Evolutionary conservation across 345 rosid genomes (phyloP).

Genomic region (Psidium friedrichsthalianum): DNA sequence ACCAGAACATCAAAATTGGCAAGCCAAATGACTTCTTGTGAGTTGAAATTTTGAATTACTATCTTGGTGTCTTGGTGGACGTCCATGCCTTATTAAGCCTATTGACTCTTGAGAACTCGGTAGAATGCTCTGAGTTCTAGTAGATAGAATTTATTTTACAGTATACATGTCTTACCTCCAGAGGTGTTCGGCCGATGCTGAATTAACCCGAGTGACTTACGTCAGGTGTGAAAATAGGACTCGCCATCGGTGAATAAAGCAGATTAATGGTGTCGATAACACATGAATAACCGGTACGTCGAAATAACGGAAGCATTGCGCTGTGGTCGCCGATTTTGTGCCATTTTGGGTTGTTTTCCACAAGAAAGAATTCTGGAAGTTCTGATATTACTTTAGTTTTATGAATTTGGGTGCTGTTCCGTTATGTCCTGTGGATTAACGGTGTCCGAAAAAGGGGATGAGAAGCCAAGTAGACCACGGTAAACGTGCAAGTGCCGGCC

Average conservation of each 20-base stretch:
- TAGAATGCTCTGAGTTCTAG: not conserved
- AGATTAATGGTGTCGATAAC: too few species aligned
- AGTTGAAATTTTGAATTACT: not conserved
- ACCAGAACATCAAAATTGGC: constrained; percentile 50
- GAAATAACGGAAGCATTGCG: not conserved
- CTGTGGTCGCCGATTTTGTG: not conserved
- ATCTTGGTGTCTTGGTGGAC: not conserved
- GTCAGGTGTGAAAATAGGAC: not conserved
- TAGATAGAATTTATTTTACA: not conserved
- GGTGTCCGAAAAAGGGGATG: not conserved
- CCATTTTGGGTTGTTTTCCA: not conserved
- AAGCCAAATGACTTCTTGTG: constrained; percentile 47
- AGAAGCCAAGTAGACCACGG: not conserved
- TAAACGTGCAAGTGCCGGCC: not conserved
- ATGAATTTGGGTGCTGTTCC: not conserved
- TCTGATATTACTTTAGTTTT: not conserved
- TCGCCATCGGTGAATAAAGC: not conserved
- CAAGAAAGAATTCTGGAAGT: not conserved
- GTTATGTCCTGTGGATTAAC: not conserved
- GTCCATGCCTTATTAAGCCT: not conserved
- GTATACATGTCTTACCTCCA: not conserved
- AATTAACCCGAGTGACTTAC: not conserved
- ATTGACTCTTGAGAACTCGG: not conserved
- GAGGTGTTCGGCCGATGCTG: not conserved
- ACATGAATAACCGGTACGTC: too few species aligned